Percentiles rank a stretch among this genome's conserved stretches.
Evolutionary conservation across 495 filamentous ascomycete genomes (phyloP).

Genomic region (Cercophora samala): DNA sequence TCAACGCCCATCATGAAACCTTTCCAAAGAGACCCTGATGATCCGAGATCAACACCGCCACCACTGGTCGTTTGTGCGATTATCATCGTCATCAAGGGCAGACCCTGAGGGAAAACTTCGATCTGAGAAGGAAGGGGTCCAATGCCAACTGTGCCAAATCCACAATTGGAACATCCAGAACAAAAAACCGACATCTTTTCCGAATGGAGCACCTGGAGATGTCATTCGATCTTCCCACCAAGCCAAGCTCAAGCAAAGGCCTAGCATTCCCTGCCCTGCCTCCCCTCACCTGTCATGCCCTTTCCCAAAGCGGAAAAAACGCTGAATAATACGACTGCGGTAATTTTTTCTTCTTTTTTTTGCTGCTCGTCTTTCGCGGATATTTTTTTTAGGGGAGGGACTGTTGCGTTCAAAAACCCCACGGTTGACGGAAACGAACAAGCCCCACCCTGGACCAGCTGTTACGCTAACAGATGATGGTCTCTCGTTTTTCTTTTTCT

Average conservation of each 20-base stretch:
- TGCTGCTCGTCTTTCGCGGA: background rate
- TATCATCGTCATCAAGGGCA: background rate
- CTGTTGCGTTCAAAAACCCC: background rate
- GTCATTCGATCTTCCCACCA: background rate
- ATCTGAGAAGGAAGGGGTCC: background rate
- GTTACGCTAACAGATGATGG: background rate
- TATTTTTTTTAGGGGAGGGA: background rate
- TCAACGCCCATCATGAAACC: background rate
- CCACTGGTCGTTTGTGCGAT: background rate
- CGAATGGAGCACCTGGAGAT: background rate
- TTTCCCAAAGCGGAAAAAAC: background rate
- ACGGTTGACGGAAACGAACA: background rate
- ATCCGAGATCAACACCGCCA: background rate
- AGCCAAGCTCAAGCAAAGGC: background rate
- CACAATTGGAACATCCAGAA: background rate
- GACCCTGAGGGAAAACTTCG: background rate
- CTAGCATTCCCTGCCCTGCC: background rate
- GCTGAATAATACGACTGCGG: conserved; percentile 19
- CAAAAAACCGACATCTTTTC: background rate
- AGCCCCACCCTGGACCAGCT: background rate
- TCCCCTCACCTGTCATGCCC: background rate
- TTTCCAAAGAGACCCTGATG: background rate
- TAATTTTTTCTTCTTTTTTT: conserved; percentile 15
- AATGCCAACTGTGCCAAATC: background rate
- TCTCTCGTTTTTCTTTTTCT: background rate